A percentile compares a stretch with the other conserved stretches of the same genome.
Conservation (phyloP, 140 eudicot genomes). For the Stevia rebaudiana region DNA sequence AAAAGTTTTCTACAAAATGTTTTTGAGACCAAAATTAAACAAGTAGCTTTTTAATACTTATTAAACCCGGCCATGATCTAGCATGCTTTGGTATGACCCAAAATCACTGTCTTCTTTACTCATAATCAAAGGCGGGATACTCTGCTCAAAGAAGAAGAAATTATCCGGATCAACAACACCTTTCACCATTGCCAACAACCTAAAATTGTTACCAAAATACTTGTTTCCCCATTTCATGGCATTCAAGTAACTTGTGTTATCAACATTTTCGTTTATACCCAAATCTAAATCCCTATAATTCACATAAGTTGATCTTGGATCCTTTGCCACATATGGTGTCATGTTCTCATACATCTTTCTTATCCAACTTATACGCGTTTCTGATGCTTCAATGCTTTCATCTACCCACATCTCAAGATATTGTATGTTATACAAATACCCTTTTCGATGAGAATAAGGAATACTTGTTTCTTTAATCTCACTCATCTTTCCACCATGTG, state of each 20-base stretch:
- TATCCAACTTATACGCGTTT: slow-evolving; percentile 13
- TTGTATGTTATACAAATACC: slow-evolving; percentile 29
- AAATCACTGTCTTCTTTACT: neutral
- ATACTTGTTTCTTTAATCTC: slow-evolving; percentile 20
- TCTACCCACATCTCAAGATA: slow-evolving; percentile 18
- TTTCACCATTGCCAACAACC: slow-evolving; percentile 24
- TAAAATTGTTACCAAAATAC: slow-evolving; percentile 29
- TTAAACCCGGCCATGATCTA: too few species aligned
- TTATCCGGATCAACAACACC: slow-evolving; percentile 30
- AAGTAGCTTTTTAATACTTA: too few species aligned
- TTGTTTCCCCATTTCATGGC: slow-evolving; percentile 22
- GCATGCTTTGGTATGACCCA: too few species aligned
- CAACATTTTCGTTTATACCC: slow-evolving; percentile 10
- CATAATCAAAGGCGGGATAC: slow-evolving; percentile 23
- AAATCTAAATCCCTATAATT: slow-evolving; percentile 36
- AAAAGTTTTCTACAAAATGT: too few species aligned
- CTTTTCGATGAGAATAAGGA: slow-evolving; percentile 27
- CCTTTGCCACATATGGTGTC: slow-evolving; percentile 33
- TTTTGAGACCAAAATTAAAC: too few species aligned
- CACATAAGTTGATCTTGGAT: slow-evolving; percentile 28
- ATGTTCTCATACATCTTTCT: slow-evolving; percentile 25
- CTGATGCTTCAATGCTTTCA: neutral
- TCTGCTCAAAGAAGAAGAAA: slow-evolving; percentile 33
- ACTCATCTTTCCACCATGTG: slow-evolving; percentile 35
- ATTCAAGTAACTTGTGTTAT: slow-evolving; percentile 19